Percentiles rank a stretch among this genome's conserved stretches.
phyloP scores from a whole-genome alignment of 768 basidiomycete species.

The Tylopilus cervinicoccineus region DNA sequence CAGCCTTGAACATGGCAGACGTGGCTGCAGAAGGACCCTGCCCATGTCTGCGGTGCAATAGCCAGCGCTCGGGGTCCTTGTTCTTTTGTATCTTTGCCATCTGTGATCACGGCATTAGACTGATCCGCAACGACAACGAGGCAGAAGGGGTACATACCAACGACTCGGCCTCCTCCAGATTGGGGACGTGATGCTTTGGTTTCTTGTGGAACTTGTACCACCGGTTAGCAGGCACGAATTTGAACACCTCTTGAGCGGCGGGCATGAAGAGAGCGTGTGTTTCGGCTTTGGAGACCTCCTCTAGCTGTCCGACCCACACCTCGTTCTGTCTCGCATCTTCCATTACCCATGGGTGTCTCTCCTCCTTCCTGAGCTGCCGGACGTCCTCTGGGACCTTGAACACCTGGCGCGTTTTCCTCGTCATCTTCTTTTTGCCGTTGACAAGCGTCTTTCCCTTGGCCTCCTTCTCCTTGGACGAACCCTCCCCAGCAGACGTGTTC shows the following conservation, averaged over 20 bases:
- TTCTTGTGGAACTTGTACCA: slow-evolving; percentile 95
- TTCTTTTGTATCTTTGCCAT: slow-evolving; percentile 58
- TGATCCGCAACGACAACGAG: background rate
- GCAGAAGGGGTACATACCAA: slow-evolving; percentile 43
- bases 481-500: slow-evolving; percentile 31
- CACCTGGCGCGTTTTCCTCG: slow-evolving; percentile 81
- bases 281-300: slow-evolving; percentile 66
- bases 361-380: slow-evolving; percentile 77
- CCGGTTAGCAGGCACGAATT: slow-evolving; percentile 81
- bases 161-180: slow-evolving; percentile 63
- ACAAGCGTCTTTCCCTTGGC: slow-evolving; percentile 41
- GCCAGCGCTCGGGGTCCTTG: slow-evolving; percentile 71
- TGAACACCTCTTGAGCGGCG: slow-evolving; percentile 74
- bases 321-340: slow-evolving; percentile 73
- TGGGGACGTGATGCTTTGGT: slow-evolving; percentile 67
- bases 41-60: slow-evolving; percentile 57
- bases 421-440: slow-evolving; percentile 66
- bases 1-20: slow-evolving; percentile 65
- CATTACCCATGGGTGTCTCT: slow-evolving; percentile 89
- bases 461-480: slow-evolving; percentile 29
- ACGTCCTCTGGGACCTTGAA: slow-evolving; percentile 76
- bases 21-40: slow-evolving; percentile 59
- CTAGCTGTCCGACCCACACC: slow-evolving; percentile 78
- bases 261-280: slow-evolving; percentile 85
- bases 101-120: slow-evolving; percentile 8